Conservation (phyloP, 441 rosid species). For the Capsella rubella region DNA sequence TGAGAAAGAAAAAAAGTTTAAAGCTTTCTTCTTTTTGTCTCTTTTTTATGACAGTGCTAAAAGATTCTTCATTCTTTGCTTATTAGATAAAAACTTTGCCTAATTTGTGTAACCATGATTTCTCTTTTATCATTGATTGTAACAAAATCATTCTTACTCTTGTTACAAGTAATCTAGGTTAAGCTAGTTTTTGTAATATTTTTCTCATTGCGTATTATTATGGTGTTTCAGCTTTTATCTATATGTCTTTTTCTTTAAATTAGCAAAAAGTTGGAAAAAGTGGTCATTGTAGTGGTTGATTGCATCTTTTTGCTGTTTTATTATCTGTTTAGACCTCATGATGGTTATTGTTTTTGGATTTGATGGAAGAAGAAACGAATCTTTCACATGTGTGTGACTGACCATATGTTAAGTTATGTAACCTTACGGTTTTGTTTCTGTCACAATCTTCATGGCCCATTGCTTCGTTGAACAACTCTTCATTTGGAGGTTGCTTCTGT, state of each 20-base stretch:
- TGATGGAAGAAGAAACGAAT: slow-evolving; percentile 17
- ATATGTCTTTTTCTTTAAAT: slow-evolving; percentile 37
- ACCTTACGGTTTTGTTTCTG: slow-evolving; percentile 35
- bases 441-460: slow-evolving; percentile 37
- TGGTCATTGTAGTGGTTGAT: slow-evolving; percentile 43
- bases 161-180: slow-evolving; percentile 19
- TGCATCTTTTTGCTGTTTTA: slow-evolving; percentile 42
- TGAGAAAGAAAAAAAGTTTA: slow-evolving; percentile 41
- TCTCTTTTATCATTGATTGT: slow-evolving; percentile 8
- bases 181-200: neutral
- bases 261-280: slow-evolving; percentile 41
- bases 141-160: neutral
- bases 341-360: slow-evolving; percentile 31
- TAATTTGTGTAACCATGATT: slow-evolving; percentile 25
- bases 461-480: slow-evolving; percentile 47
- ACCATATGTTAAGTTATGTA: slow-evolving; percentile 22
- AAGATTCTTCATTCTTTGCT: slow-evolving; percentile 51
- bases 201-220: slow-evolving; percentile 11
- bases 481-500: slow-evolving; percentile 39
- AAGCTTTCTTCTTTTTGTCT: slow-evolving; percentile 53
- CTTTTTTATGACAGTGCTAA: slow-evolving; percentile 45
- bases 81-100: slow-evolving; percentile 27
- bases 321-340: slow-evolving; percentile 37
- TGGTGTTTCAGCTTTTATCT: slow-evolving; percentile 32
- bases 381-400: slow-evolving; percentile 43